Evolutionary conservation across 306 rosid species (phyloP).

Genomic region (Lathyrus oleraceus): DNA sequence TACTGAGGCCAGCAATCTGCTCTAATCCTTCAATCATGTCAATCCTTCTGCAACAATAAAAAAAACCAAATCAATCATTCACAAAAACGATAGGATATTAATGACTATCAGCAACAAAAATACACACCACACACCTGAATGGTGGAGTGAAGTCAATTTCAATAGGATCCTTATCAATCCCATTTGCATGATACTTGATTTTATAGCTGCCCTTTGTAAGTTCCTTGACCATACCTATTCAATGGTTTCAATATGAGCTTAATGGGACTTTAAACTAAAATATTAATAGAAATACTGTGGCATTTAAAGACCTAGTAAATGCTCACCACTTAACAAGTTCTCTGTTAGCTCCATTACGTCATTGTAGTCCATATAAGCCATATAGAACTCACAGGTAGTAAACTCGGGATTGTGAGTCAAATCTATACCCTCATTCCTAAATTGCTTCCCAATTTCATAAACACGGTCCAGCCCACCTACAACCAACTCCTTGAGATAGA

Average conservation of each 20-base stretch:
- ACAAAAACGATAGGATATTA: constrained; percentile 8
- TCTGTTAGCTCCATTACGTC: constrained; percentile 89
- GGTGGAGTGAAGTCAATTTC: constrained; percentile 78
- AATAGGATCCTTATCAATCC: constrained; percentile 73
- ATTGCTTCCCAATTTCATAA: constrained; percentile 97
- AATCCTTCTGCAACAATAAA: constrained; percentile 63
- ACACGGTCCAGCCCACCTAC: constrained; percentile 98
- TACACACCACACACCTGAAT: constrained; percentile 61
- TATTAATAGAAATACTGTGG: background rate
- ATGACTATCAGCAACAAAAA: background rate
- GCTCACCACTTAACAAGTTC: constrained; percentile 83
- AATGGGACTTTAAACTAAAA: constrained; percentile 14
- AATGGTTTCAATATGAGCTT: constrained; percentile 32
- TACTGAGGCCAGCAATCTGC: constrained; percentile 68
- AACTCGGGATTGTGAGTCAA: constrained; percentile 95
- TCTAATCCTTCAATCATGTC: constrained; percentile 91
- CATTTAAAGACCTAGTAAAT: background rate
- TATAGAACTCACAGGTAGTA: constrained; percentile 94
- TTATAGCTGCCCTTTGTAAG: constrained; percentile 83
- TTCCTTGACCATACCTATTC: constrained; percentile 79
- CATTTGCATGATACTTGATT: constrained; percentile 72
- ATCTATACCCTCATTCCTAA: constrained; percentile 95
- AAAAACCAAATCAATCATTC: constrained; percentile 30
- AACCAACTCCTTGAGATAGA: constrained; percentile 86
- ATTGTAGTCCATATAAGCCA: constrained; percentile 85